Conservation (phyloP, 345 rosid genomes). For the Draba incana region DNA sequence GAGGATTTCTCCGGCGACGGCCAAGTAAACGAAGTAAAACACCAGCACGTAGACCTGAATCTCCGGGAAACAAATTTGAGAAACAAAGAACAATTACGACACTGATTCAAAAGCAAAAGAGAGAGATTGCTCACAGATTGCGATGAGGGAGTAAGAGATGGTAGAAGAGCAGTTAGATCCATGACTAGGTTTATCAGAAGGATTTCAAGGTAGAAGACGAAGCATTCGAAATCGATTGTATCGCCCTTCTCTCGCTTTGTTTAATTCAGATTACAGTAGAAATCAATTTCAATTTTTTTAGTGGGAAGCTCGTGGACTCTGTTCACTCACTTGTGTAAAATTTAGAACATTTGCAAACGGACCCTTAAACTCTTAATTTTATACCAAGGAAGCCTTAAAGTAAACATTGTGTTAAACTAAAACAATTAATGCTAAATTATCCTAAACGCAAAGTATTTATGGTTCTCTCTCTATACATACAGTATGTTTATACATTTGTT, state of each 20-base stretch:
- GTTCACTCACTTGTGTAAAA: constrained; percentile 7
- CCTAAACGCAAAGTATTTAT: no score
- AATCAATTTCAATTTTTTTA: constrained; percentile 16
- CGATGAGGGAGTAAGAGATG: constrained; percentile 56
- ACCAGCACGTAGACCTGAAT: constrained; percentile 55
- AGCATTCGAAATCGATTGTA: constrained; percentile 32
- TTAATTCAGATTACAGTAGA: background rate
- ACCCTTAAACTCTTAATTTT: background rate
- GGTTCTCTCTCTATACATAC: no score
- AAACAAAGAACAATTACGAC: background rate
- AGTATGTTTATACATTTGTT: no score
- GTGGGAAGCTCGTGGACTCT: constrained; percentile 39
- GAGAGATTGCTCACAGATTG: constrained; percentile 54
- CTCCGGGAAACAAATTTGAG: background rate
- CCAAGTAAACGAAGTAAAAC: constrained; percentile 68
- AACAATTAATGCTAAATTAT: background rate
- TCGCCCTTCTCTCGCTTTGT: constrained; percentile 31
- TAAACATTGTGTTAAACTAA: background rate
- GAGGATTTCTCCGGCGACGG: constrained; percentile 58
- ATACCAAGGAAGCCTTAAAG: background rate
- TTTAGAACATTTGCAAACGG: background rate
- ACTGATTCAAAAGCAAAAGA: constrained; percentile 6
- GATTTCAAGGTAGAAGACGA: constrained; percentile 24
- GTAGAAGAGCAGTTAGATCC: constrained; percentile 56
- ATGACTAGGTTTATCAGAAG: constrained; percentile 28